These are phyloP conservation scores for Huntiella savannae DNA, from an alignment of 2,329 filamentous ascomycete genomes.

Conservation along the genomic window DNA sequence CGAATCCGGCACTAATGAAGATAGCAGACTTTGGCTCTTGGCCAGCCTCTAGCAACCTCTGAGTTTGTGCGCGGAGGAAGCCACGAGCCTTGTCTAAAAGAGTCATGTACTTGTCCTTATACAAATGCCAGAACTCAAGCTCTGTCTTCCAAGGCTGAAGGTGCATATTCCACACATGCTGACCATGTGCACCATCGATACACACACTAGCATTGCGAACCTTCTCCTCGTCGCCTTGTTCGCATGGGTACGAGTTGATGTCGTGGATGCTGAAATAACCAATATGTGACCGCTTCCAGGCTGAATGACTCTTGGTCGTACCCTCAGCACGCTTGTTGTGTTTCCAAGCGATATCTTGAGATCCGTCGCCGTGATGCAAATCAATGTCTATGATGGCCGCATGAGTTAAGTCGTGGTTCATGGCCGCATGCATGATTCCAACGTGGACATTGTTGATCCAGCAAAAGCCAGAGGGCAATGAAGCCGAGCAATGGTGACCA, in stretches of 20 bases:
- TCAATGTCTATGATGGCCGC: slow-evolving; percentile 89
- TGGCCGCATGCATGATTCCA: slow-evolving; percentile 76
- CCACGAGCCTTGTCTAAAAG: slow-evolving; percentile 63
- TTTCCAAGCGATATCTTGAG: slow-evolving; percentile 80
- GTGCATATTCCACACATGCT: slow-evolving; percentile 93
- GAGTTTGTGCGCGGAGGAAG: slow-evolving; percentile 57
- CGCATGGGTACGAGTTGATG: slow-evolving; percentile 96
- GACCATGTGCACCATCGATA: slow-evolving; percentile 82
- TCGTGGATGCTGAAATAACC: slow-evolving; percentile 96
- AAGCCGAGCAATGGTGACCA: slow-evolving; percentile 83
- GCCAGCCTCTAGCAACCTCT: slow-evolving; percentile 38
- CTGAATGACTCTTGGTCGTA: slow-evolving; percentile 48
- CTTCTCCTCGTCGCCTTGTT: slow-evolving; percentile 82
- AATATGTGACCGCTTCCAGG: slow-evolving; percentile 69
- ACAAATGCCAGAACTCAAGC: slow-evolving; percentile 75
- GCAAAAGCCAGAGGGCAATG: slow-evolving; percentile 85
- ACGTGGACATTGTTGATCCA: slow-evolving; percentile 98
- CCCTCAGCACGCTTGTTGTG: slow-evolving; percentile 69
- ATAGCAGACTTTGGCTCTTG: slow-evolving; percentile 63
- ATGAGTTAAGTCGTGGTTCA: slow-evolving; percentile 73
- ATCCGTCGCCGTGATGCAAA: slow-evolving; percentile 86
- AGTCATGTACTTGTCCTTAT: slow-evolving; percentile 57
- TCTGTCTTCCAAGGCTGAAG: slow-evolving; percentile 70
- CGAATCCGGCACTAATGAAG: slow-evolving; percentile 89
- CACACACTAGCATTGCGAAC: slow-evolving; percentile 87